Evolutionary conservation across 805 yeast genomes (phyloP).

Genomic region (Scheffersomyces stipitis): DNA sequence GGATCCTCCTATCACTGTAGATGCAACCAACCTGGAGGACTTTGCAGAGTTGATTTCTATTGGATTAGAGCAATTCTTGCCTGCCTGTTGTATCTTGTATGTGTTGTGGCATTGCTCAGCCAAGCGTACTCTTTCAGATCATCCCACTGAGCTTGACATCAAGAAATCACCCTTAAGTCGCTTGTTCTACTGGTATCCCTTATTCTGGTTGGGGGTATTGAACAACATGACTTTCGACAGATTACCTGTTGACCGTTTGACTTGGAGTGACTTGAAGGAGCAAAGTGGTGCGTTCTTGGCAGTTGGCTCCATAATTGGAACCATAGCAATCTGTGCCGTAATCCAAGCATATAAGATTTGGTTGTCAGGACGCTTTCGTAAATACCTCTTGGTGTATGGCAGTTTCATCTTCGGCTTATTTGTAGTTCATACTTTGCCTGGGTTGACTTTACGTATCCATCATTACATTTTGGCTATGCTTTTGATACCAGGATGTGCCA

Average conservation of each 20-base stretch:
- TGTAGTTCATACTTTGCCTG: constrained; percentile 53
- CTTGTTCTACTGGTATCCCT: constrained; percentile 67
- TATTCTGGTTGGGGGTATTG: constrained; percentile 80
- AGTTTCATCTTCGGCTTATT: constrained; percentile 44
- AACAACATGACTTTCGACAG: constrained; percentile 88
- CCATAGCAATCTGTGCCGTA: constrained; percentile 52
- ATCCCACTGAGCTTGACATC: constrained; percentile 4
- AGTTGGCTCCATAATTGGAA: constrained; percentile 47
- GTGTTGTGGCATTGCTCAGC: constrained; percentile 65
- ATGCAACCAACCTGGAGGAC: constrained; percentile 51
- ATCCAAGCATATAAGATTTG: constrained; percentile 79
- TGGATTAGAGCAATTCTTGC: constrained; percentile 73
- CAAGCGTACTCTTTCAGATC: constrained; percentile 43
- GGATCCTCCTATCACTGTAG: constrained; percentile 72
- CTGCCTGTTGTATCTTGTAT: constrained; percentile 67
- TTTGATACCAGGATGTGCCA: constrained; percentile 80
- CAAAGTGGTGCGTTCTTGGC: constrained; percentile 80
- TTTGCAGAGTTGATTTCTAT: constrained; percentile 65
- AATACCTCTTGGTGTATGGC: constrained; percentile 56
- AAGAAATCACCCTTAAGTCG: constrained; percentile 41
- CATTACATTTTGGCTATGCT: constrained; percentile 75
- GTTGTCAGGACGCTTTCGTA: constrained; percentile 68
- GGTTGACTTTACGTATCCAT: constrained; percentile 74
- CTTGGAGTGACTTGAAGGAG: constrained; percentile 63
- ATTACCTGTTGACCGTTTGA: constrained; percentile 83